Evolutionary conservation across 257 asterid genomes (phyloP).

Genomic region (Petunia axillaris): DNA sequence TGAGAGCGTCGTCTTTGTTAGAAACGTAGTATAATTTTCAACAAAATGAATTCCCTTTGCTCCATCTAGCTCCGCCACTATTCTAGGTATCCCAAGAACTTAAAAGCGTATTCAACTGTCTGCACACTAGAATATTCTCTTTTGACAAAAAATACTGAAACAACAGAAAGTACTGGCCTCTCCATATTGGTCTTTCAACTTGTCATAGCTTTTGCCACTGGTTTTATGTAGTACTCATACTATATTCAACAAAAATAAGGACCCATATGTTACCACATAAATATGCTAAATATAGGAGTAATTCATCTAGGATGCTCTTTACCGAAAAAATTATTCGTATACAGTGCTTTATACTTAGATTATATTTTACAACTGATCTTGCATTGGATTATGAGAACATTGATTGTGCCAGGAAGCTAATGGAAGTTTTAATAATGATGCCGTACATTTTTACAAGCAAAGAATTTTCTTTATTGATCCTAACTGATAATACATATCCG

Average conservation of each 20-base stretch:
- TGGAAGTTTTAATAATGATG: neutral
- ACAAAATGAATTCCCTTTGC: too few species aligned
- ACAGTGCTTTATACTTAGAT: neutral
- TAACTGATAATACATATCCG: constrained; percentile 5
- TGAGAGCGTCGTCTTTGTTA: too few species aligned
- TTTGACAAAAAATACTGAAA: neutral
- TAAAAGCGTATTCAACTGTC: neutral
- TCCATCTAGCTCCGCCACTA: too few species aligned
- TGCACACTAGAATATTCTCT: neutral
- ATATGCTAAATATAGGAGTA: too few species aligned
- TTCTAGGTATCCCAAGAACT: too few species aligned
- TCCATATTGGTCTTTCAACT: neutral
- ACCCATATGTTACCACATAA: neutral
- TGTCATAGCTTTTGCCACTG: neutral
- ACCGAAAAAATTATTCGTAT: neutral
- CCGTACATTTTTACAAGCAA: neutral
- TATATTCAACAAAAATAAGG: neutral
- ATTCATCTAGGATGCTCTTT: neutral
- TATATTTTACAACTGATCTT: constrained; percentile 8
- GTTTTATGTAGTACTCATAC: neutral
- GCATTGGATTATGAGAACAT: neutral
- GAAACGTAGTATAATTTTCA: too few species aligned
- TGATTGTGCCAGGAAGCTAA: neutral
- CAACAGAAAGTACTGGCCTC: neutral
- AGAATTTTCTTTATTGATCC: neutral